phyloP scores from a whole-genome alignment of 129 eudicot species.

The sunflower (Helianthus annuus) region DNA sequence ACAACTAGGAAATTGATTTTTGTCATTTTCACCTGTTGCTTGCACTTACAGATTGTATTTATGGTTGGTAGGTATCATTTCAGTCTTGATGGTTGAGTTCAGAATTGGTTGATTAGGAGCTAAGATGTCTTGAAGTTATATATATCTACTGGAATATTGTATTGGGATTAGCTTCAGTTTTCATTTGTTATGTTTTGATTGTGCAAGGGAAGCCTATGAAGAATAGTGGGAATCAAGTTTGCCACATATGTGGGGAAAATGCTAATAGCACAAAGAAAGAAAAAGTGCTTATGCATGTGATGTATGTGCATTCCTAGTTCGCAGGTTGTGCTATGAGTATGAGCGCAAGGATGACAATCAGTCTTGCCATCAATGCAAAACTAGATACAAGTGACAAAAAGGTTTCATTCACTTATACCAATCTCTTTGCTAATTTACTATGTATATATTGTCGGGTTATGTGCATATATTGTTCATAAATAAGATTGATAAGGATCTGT shows the following conservation, averaged over 20 bases:
- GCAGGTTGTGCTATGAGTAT: constrained; percentile 36
- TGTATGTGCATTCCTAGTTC: constrained; percentile 31
- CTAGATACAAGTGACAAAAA: constrained; percentile 35
- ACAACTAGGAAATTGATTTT: background rate
- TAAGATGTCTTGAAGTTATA: background rate
- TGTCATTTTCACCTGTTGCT: constrained; percentile 2
- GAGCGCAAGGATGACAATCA: constrained; percentile 34
- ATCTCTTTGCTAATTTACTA: background rate
- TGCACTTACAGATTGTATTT: constrained; percentile 10
- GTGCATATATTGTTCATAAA: no score
- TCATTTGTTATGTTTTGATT: constrained; percentile 3
- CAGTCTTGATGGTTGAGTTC: constrained; percentile 2
- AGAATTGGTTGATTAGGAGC: constrained; percentile 20
- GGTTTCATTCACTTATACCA: constrained; percentile 10
- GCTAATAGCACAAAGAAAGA: constrained; percentile 20
- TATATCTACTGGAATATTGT: background rate
- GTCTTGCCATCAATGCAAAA: constrained; percentile 36
- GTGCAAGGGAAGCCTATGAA: constrained; percentile 16
- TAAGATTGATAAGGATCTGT: no score
- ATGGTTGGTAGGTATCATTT: background rate
- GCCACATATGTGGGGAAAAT: constrained; percentile 25
- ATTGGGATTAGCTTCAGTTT: background rate
- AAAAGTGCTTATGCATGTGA: constrained; percentile 27
- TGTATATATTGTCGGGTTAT: constrained; percentile 34
- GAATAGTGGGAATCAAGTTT: constrained; percentile 10